A percentile compares a stretch with the other conserved stretches of the same genome.
Conservation (phyloP, 139 green algal genomes). For the Mesostigma viride region DNA sequence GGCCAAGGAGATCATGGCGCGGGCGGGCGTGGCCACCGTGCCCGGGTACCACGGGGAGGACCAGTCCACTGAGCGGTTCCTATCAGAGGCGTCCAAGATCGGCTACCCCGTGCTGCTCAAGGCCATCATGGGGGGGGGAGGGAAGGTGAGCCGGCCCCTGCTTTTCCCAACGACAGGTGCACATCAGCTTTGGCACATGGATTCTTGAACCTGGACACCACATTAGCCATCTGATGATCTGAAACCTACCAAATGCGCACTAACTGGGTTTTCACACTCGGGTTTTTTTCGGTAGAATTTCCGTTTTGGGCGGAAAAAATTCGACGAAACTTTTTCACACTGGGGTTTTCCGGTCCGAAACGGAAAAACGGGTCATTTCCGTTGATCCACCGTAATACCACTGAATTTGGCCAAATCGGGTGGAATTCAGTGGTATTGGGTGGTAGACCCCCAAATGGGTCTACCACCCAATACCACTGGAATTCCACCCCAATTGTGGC, state of each 20-base stretch:
- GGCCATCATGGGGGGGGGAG: slow-evolving; percentile 76
- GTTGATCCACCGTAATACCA: too few species aligned
- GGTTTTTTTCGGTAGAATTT: too few species aligned
- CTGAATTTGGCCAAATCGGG: too few species aligned
- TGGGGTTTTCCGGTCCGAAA: too few species aligned
- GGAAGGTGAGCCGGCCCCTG: slow-evolving; percentile 25
- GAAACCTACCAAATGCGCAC: background rate
- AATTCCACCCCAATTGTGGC: too few species aligned
- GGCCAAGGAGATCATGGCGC: slow-evolving; percentile 32
- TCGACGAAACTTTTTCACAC: too few species aligned
- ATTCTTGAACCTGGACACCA: background rate
- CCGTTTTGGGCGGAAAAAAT: too few species aligned
- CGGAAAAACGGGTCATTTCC: too few species aligned
- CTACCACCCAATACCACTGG: too few species aligned
- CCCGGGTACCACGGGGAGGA: slow-evolving; percentile 51
- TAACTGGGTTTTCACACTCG: background rate
- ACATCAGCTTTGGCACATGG: background rate
- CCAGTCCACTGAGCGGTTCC: slow-evolving; percentile 10
- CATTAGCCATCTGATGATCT: background rate
- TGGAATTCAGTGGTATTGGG: too few species aligned
- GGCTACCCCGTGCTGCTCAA: slow-evolving; percentile 95
- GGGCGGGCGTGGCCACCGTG: slow-evolving; percentile 72
- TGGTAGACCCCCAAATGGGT: too few species aligned
- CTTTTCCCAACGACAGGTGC: background rate
- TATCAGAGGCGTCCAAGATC: slow-evolving; percentile 30